phyloP scores from a whole-genome alignment of 1,139 yeast species.

The Chernovozyma sophiae-reginae region DNA sequence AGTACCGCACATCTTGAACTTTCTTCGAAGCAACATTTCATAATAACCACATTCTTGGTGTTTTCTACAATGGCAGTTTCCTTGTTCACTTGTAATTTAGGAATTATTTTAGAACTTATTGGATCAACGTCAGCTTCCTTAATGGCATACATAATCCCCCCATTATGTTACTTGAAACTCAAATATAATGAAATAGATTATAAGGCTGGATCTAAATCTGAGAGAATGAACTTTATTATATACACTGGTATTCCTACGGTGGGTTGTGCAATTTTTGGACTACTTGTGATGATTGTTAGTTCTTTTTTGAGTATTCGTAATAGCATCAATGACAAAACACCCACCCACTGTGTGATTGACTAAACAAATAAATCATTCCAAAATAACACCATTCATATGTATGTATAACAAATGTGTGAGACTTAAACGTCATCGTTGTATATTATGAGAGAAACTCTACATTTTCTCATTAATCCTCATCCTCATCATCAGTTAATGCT shows the following conservation, averaged over 20 bases:
- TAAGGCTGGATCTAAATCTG: constrained; percentile 26
- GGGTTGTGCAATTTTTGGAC: constrained; percentile 67
- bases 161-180: constrained; percentile 70
- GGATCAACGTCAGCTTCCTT: constrained; percentile 93
- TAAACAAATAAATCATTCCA: constrained; percentile 9
- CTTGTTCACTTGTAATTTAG: constrained; percentile 79
- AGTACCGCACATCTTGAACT: constrained; percentile 39
- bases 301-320: constrained; percentile 65
- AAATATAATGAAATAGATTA: constrained; percentile 48
- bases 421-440: no score
- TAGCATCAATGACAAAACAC: constrained; percentile 28
- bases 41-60: constrained; percentile 66
- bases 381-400: no score
- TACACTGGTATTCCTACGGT: constrained; percentile 48
- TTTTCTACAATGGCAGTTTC: constrained; percentile 72
- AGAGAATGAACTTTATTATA: constrained; percentile 25
- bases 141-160: constrained; percentile 91
- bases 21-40: constrained; percentile 48
- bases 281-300: constrained; percentile 71
- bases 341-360: constrained; percentile 37
- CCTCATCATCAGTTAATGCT: constrained; percentile 22
- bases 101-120: constrained; percentile 81
- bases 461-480: constrained; percentile 9
- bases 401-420: no score
- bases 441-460: background rate